Evolutionary conservation across 345 rosid genomes (phyloP).

Genomic region (Streptanthus diversifolius): DNA sequence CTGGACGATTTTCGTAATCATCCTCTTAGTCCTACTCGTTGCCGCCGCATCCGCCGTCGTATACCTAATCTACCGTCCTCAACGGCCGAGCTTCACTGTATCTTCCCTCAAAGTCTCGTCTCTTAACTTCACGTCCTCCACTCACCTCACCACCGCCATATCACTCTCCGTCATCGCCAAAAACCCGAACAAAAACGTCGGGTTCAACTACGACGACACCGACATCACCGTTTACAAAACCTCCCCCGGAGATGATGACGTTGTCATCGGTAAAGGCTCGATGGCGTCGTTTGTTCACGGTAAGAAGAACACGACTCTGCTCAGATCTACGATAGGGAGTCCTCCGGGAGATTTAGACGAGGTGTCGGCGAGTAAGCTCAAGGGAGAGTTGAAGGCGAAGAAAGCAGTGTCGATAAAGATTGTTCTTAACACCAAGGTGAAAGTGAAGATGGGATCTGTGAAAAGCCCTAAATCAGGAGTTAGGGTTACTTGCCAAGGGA

Average conservation of each 20-base stretch:
- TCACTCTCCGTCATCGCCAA: conserved; percentile 56
- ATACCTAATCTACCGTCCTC: conserved; percentile 77
- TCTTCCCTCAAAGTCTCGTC: conserved; percentile 54
- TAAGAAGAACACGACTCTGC: conserved; percentile 61
- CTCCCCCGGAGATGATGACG: conserved; percentile 33
- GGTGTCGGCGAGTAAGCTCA: conserved; percentile 43
- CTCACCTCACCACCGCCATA: conserved; percentile 50
- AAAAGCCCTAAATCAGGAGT: conserved; percentile 56
- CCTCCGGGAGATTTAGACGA: conserved; percentile 43
- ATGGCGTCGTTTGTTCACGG: conserved; percentile 59
- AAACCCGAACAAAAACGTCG: conserved; percentile 79
- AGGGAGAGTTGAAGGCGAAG: conserved; percentile 51
- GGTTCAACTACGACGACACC: conserved; percentile 49
- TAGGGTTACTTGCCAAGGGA: conserved; percentile 65
- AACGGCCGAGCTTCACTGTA: conserved; percentile 63
- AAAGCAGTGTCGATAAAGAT: conserved; percentile 55
- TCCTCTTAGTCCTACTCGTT: conserved; percentile 51
- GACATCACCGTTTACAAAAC: conserved; percentile 38
- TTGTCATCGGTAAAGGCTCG: conserved; percentile 55
- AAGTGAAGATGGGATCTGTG: conserved; percentile 60
- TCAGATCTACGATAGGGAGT: conserved; percentile 49
- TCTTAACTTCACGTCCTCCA: conserved; percentile 53
- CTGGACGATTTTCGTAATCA: conserved; percentile 44
- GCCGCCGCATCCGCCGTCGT: conserved; percentile 49
- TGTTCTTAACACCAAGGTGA: conserved; percentile 58